Evolutionary conservation across 2,329 filamentous ascomycete species (phyloP), one percentile per base, ranked within the genome.

Genomic region (Xylaria sp.): DNA sequence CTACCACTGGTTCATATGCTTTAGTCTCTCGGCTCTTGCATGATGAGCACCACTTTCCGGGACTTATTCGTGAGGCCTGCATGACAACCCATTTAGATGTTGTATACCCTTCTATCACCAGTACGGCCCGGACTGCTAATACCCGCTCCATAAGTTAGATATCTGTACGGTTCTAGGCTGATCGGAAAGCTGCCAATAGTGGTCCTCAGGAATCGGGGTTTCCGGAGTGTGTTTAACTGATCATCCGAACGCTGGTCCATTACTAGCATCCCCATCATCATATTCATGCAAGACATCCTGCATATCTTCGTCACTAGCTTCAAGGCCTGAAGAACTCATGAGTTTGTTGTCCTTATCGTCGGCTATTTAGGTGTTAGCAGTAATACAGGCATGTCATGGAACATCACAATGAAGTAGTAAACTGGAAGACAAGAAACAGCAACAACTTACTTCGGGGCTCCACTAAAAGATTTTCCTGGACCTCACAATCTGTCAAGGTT

Each of bases 381-480:
- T 25, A 48, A 33, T 5, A 52, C 52, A 59, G 57, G 58, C 37
- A 43, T 40, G 56, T 54, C 48, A 51, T 33, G 44, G 19, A 29
- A n/a, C 43, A n/a, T 25, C 13, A 27, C 21, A 19, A n/a, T n/a
- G 17, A 29, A 11, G 19, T 6, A 35, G 29, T 21, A 35, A 35
- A n/a, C 27, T 19, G 13, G 38, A 44, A 37, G 11, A 9, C 7
- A 10, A 25, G n/a, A 64, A 23, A 38, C 11, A 13, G 33, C 27
- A 51, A 33, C 3, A 56, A 83, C 86, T 81, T 79, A 89, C 87
- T 88, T 74, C 78, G 90, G n/a, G 91, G 85, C 71, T 96, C 93
- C 46, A 93, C 88, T 1, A 97, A 84, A 8, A 94, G 82, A 73
- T 94, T 94, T 75, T 97, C 92, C 74, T 97, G 93, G 4, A 98